phyloP scores from a whole-genome alignment of 2,329 filamentous ascomycete genomes.

The Apiospora marii region DNA sequence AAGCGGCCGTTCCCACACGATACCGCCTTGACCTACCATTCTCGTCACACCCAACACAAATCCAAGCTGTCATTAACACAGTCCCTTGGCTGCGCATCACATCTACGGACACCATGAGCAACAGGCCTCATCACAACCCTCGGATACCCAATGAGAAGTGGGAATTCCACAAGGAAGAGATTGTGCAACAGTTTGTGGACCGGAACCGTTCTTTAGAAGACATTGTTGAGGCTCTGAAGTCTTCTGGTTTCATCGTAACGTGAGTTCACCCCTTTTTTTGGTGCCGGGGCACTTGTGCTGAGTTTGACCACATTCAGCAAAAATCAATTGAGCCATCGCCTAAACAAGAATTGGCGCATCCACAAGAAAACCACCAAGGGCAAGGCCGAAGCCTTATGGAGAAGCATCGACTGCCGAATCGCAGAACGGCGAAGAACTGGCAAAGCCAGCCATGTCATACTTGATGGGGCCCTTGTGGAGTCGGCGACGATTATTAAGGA shows the following conservation, averaged over 20 bases:
- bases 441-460: not conserved
- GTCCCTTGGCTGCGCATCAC: not conserved
- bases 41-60: not conserved
- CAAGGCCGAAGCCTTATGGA: not conserved
- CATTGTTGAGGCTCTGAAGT: not conserved
- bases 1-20: too few relatives aligned
- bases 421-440: not conserved
- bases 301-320: too few relatives aligned
- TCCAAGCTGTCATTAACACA: not conserved
- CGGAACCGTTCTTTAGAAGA: not conserved
- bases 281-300: not conserved
- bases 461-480: not conserved
- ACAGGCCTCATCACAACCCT: not conserved
- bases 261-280: not conserved
- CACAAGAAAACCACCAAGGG: not conserved
- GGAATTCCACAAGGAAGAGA: not conserved
- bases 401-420: not conserved
- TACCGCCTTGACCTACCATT: too few relatives aligned
- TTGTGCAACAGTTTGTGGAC: not conserved
- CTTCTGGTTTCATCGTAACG: not conserved
- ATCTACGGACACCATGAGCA: not conserved
- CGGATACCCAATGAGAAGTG: constrained; percentile 8
- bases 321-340: not conserved
- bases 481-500: not conserved
- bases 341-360: not conserved